These are phyloP conservation scores for Lunularia cruciata DNA, from an alignment of 225 moss, liverwort and hornwort species.

Conservation along the genomic window DNA sequence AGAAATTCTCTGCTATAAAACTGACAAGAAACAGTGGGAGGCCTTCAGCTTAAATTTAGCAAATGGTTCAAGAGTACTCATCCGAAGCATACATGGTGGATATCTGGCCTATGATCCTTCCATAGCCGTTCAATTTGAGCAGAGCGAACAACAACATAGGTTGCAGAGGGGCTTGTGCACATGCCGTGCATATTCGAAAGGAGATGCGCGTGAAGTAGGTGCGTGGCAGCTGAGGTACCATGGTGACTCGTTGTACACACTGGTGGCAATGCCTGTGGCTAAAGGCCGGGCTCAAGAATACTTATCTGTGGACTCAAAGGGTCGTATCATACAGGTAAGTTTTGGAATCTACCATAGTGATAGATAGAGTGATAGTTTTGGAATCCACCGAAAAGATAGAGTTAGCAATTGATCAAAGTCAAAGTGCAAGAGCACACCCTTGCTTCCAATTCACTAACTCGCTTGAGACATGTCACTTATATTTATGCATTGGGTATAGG, in stretches of 20 bases:
- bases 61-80: slow-evolving; percentile 33
- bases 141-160: slow-evolving; percentile 17
- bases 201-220: slow-evolving; percentile 19
- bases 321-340: slow-evolving; percentile 29
- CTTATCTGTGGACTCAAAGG: slow-evolving; percentile 51
- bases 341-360: too few species aligned
- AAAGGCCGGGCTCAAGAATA: slow-evolving; percentile 34
- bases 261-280: slow-evolving; percentile 27
- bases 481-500: too few species aligned
- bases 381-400: too few species aligned
- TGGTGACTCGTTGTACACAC: slow-evolving; percentile 32
- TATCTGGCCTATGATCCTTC: slow-evolving; percentile 24
- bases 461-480: too few species aligned
- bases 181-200: slow-evolving; percentile 6
- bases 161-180: slow-evolving; percentile 22
- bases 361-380: too few species aligned
- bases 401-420: too few species aligned
- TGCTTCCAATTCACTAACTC: too few species aligned
- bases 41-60: slow-evolving; percentile 21
- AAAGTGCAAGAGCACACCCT: too few species aligned
- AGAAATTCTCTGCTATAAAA: slow-evolving; percentile 10
- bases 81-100: slow-evolving; percentile 33
- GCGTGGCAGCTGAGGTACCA: slow-evolving; percentile 38
- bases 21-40: slow-evolving; percentile 23
- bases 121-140: slow-evolving; percentile 8